Evolutionary conservation across 2,329 filamentous ascomycete species (phyloP).

Genomic region (Pseudogymnoascus verrucosus): DNA sequence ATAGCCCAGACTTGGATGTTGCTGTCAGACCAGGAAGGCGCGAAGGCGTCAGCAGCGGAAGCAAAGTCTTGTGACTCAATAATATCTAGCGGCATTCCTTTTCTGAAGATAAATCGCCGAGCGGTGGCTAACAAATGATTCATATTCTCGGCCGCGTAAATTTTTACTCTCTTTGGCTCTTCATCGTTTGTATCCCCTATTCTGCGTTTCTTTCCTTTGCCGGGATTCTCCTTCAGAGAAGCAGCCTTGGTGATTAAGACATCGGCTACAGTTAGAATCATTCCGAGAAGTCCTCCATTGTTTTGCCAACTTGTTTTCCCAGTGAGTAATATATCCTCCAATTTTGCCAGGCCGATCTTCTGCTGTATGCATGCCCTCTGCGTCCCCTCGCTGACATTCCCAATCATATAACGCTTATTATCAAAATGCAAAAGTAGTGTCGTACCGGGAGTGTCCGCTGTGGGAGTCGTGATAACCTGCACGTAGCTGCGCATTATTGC

Average conservation of each 20-base stretch:
- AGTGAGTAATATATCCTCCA: constrained; percentile 74
- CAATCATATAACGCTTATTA: constrained; percentile 76
- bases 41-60: not conserved
- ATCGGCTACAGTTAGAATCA: constrained; percentile 78
- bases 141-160: constrained; percentile 77
- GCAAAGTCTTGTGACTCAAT: constrained; percentile 52
- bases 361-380: constrained; percentile 61
- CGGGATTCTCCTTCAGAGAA: constrained; percentile 33
- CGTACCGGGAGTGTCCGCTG: constrained; percentile 79
- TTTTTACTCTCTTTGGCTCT: constrained; percentile 40
- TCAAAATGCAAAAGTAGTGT: constrained; percentile 72
- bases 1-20: constrained; percentile 82
- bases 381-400: constrained; percentile 72
- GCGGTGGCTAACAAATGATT: constrained; percentile 74
- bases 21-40: constrained; percentile 66
- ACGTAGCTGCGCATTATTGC: constrained; percentile 61
- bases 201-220: constrained; percentile 30
- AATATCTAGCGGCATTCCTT: constrained; percentile 64
- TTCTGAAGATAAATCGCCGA: constrained; percentile 77
- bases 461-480: constrained; percentile 73
- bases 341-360: constrained; percentile 54
- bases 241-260: constrained; percentile 39
- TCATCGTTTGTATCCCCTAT: constrained; percentile 17
- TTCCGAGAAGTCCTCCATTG: constrained; percentile 74
- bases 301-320: constrained; percentile 69